Conservation (phyloP, 129 eudicot species). For the Calendula officinalis region DNA sequence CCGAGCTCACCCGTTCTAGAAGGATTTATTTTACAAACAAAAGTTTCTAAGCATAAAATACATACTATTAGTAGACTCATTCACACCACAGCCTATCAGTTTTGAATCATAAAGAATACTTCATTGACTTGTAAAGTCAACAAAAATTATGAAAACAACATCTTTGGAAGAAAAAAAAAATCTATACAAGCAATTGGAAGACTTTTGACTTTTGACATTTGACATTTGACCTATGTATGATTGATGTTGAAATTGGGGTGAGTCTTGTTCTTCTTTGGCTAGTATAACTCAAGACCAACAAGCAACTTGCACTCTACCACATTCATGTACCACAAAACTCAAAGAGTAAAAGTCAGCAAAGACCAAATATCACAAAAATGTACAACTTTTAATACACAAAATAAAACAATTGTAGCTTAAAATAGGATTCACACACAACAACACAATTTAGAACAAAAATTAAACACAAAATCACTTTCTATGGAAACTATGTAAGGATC, state of each 20-base stretch:
- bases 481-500: slow-evolving; percentile 66
- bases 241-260: slow-evolving; percentile 8
- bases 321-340: slow-evolving; percentile 14
- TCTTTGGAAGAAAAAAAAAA: neutral
- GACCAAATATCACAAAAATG: slow-evolving; percentile 7
- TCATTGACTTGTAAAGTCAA: slow-evolving; percentile 7
- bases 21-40: neutral
- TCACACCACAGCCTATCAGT: slow-evolving; percentile 1
- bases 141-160: neutral
- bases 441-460: slow-evolving; percentile 7
- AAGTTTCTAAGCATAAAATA: neutral
- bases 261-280: slow-evolving; percentile 8
- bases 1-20: neutral
- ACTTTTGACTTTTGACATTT: neutral
- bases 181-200: neutral
- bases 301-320: neutral
- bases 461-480: slow-evolving; percentile 49
- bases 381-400: slow-evolving; percentile 12
- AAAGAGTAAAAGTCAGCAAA: neutral
- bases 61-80: slow-evolving; percentile 6
- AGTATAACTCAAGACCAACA: neutral
- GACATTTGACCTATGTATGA: slow-evolving; percentile 3
- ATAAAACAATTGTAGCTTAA: slow-evolving; percentile 9
- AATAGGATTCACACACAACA: slow-evolving; percentile 13
- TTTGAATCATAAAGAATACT: neutral